Evolutionary conservation across 257 asterid genomes (phyloP).

Genomic region (Solanum corneliomulleri): DNA sequence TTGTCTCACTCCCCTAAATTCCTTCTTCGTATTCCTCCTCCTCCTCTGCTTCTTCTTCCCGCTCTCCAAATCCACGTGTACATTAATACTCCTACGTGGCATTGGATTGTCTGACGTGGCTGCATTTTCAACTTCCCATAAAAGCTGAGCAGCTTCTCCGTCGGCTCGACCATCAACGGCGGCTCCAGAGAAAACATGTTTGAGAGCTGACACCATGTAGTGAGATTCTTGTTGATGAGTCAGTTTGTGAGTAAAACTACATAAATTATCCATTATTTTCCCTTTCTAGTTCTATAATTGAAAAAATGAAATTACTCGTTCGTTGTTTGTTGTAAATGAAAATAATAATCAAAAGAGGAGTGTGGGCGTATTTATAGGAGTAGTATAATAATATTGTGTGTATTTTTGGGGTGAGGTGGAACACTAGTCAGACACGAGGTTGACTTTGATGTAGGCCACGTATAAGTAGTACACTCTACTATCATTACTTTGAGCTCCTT

Average conservation of each 20-base stretch:
- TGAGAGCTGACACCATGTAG: slow-evolving; percentile 11
- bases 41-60: background rate
- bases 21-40: background rate
- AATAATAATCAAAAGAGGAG: background rate
- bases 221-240: background rate
- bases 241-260: background rate
- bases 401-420: background rate
- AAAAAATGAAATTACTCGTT: background rate
- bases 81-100: background rate
- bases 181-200: slow-evolving; percentile 6
- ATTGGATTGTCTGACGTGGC: background rate
- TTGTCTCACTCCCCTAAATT: slow-evolving; percentile 8
- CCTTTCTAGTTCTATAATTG: background rate
- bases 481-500: background rate
- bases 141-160: background rate
- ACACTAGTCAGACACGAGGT: background rate
- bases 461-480: background rate
- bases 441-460: background rate
- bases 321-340: background rate
- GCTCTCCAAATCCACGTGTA: background rate
- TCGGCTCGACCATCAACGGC: background rate
- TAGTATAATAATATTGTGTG: too few relatives aligned
- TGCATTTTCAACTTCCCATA: background rate
- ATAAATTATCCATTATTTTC: background rate
- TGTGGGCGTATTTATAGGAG: background rate